These are phyloP conservation scores for Passiflora organensis DNA, from an alignment of 345 rosid species.

Conservation along the genomic window DNA sequence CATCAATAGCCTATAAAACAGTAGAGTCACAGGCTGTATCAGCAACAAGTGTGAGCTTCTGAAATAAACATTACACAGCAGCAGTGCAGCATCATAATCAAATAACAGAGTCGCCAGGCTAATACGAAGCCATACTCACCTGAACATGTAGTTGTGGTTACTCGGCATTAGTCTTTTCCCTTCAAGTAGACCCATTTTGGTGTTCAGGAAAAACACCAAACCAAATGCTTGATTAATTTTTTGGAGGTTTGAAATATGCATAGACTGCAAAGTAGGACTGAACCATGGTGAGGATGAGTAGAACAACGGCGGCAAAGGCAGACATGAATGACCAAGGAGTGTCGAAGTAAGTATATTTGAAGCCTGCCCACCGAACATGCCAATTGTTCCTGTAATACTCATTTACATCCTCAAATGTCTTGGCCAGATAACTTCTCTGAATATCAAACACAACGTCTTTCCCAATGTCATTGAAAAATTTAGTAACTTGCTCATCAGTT, in stretches of 20 bases:
- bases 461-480: conserved; percentile 42
- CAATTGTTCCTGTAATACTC: conserved; percentile 38
- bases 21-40: too few species aligned
- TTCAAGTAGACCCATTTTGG: too few species aligned
- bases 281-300: conserved; percentile 41
- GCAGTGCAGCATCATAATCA: too few species aligned
- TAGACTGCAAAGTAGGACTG: conserved; percentile 40
- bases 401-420: conserved; percentile 44
- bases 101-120: too few species aligned
- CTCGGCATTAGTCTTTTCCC: too few species aligned
- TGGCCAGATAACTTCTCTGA: conserved; percentile 29
- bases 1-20: too few species aligned
- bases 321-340: conserved; percentile 63
- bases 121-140: too few species aligned
- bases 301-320: conserved; percentile 39
- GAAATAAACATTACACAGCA: too few species aligned
- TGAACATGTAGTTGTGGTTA: too few species aligned
- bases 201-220: too few species aligned
- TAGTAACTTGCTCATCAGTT: conserved; percentile 37
- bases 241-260: conserved; percentile 14
- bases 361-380: conserved; percentile 50
- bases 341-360: conserved; percentile 43
- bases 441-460: conserved; percentile 47
- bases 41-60: too few species aligned
- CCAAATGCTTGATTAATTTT: too few species aligned